These are phyloP conservation scores for Gloeostereum incarnatum DNA, from an alignment of 768 basidiomycete species.

Conservation along the genomic window DNA sequence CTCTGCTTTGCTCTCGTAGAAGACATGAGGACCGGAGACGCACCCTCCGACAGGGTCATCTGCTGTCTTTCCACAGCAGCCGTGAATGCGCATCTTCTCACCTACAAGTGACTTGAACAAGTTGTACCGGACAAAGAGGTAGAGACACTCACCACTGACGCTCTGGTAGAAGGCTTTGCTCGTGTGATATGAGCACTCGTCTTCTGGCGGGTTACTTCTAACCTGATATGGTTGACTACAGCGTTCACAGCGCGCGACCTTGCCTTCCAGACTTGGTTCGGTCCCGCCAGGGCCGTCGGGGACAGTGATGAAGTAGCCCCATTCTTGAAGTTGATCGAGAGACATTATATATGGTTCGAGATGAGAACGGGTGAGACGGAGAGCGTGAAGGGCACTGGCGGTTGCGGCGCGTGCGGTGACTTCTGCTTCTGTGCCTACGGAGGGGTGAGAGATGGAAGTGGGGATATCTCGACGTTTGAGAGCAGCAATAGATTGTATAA, in stretches of 20 bases:
- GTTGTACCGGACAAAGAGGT: background rate
- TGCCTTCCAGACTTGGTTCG: conserved; percentile 51
- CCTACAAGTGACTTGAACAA: conserved; percentile 33
- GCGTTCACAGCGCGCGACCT: conserved; percentile 66
- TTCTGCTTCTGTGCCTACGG: conserved; percentile 71
- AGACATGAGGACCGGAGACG: conserved; percentile 78
- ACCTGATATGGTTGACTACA: conserved; percentile 68
- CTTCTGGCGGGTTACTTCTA: conserved; percentile 37
- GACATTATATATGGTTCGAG: conserved; percentile 56
- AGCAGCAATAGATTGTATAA: conserved; percentile 40
- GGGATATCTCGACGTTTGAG: conserved; percentile 47
- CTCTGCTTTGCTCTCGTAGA: conserved; percentile 63
- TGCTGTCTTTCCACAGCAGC: conserved; percentile 67
- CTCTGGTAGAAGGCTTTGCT: conserved; percentile 56
- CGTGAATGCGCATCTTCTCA: conserved; percentile 58
- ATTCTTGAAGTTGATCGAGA: conserved; percentile 44
- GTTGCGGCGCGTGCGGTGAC: conserved; percentile 45
- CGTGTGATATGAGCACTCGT: conserved; percentile 78
- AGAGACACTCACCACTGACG: conserved; percentile 47
- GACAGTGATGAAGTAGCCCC: conserved; percentile 64
- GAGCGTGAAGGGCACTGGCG: conserved; percentile 39
- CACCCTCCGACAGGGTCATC: conserved; percentile 55
- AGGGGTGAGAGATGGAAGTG: conserved; percentile 48
- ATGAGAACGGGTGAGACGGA: conserved; percentile 40
- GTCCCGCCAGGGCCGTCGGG: conserved; percentile 62